Conservation (phyloP, 495 filamentous ascomycete species). For the Penicillium robsamsonii region DNA sequence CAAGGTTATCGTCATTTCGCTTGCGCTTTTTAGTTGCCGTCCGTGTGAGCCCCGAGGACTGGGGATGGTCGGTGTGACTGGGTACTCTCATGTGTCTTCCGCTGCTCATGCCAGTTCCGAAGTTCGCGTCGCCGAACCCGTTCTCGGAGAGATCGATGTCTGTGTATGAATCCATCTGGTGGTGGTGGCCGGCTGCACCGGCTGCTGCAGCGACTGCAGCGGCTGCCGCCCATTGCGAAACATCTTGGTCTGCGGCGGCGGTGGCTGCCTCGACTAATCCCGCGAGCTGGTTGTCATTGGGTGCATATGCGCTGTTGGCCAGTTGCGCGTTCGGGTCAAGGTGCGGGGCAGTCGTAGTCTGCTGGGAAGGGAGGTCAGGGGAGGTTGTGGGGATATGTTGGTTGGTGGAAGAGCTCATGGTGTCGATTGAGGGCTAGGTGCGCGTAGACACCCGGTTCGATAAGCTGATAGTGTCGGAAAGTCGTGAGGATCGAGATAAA, state of each 20-base stretch:
- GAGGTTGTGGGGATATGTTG: conserved; percentile 37
- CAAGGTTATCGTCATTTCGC: conserved; percentile 43
- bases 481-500: not conserved
- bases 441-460: not conserved
- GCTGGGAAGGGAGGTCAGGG: conserved; percentile 28
- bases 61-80: conserved; percentile 63
- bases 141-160: conserved; percentile 46
- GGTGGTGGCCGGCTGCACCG: conserved; percentile 38
- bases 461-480: conserved; percentile 7
- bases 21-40: conserved; percentile 46
- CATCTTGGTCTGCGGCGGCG: conserved; percentile 51
- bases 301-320: conserved; percentile 35
- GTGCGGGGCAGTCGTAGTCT: conserved; percentile 27
- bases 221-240: conserved; percentile 43
- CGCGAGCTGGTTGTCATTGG: conserved; percentile 51
- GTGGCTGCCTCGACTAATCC: conserved; percentile 54
- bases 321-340: conserved; percentile 38
- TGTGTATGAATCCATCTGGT: conserved; percentile 42
- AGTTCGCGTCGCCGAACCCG: conserved; percentile 40
- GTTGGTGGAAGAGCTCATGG: conserved; percentile 36
- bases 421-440: conserved; percentile 4
- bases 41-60: conserved; percentile 66
- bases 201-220: conserved; percentile 38
- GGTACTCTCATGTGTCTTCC: conserved; percentile 33
- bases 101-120: conserved; percentile 27